Base-by-base conservation (phyloP, 352 stramenopile genomes). In the Phytophthora ramorum region DNA sequence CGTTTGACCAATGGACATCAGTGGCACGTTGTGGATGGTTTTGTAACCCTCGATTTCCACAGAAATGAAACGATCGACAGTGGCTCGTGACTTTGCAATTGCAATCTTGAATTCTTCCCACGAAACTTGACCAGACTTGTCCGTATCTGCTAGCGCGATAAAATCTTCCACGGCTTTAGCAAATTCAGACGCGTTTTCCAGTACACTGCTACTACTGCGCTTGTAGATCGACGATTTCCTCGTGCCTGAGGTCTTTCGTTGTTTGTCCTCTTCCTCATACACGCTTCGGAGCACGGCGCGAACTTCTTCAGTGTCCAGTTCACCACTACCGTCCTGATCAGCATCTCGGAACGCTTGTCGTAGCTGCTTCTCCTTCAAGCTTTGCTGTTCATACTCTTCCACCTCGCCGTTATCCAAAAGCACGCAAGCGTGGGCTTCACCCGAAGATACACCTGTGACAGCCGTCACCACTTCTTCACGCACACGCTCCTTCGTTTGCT, bases 101-200 rank as follows among this genome's bases (percentile, higher is more conserved):
- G 89, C 89, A 24, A 84, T 69, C 64, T 94, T 93, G 56, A 96
- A 96, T 58, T 95, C 87, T 62, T 96, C 88, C 78, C 86, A 94
- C 32, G 87, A 95, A 16, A 96, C 84, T 58, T 84, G 73, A 5
- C 85, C 86, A 12, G 85, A 95, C 16, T 76, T 73, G 54, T 96
- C 87, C 1, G 84, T 93, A 48, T 95, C 87, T 17, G 87, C 89
- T 4, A 95, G 59, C 2, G 59, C 75, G 47, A 96, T 79, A 38
- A 96, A 96, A 26, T 94, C 86, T 34, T 95, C 75, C 7, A 96
- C 86, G 26, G 64, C 53, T 43, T 68, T 66, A 24, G 87, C 62
- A 41, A 95, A 63, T 17, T 91, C 82, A 10, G 76, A 35, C n/a
- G 93, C 84, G 62, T 75, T 83, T 1, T 83, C 73, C 14, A 87